Evolutionary conservation across 495 filamentous ascomycete genomes (phyloP), one percentile per base, ranked within the genome.

Genomic region (Aspergillus steynii): DNA sequence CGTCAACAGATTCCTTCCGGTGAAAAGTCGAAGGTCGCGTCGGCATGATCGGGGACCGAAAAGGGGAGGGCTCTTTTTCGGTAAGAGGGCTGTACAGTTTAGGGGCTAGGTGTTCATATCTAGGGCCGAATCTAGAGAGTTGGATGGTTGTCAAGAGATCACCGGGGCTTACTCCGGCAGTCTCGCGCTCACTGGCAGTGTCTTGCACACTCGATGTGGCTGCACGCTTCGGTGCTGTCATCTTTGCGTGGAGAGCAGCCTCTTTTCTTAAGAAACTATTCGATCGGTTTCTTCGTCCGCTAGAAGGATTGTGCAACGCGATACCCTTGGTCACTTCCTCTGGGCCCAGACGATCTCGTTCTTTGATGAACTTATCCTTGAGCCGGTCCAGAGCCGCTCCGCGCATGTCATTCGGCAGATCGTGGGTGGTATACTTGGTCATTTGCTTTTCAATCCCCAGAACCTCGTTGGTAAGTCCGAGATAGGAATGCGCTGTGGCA

Each of bases 271-370:
- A 76, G 49, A 83, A 86, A 26, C 84, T 88, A 61, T 86, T 90
- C 3, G 93, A 92, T 49, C 90, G 83, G 62, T 85, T 84, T 63
- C 88, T 85, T 48, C 85, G 84, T 49, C 82, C 79, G 29, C 83
- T 81, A 15, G 82, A 85, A 0, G 88, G 86, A 64, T 99, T 99
- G 70, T 98, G 96, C 34, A 99, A 78, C 6, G 96, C 96, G 66
- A 99, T 98, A 15, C 96, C 95, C 74, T 98, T 98, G 61, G 86
- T 88, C 25, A 87, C 82, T 59, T 99, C 94, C 68, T 96, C 92
- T 0, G 85, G 82, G 3, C 90, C 89, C 28, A 95, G 82, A 29
- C 93, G 88, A 68, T 98, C 93, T 70, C 86, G 81, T 70, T 99
- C 93, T 42, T 88, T 84, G 50, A 83, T 83, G 65, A 99, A 98